Percentiles rank a stretch among this genome's conserved stretches.
phyloP scores from a whole-genome alignment of 768 basidiomycete genomes.

The Hypholoma sublateritium region DNA sequence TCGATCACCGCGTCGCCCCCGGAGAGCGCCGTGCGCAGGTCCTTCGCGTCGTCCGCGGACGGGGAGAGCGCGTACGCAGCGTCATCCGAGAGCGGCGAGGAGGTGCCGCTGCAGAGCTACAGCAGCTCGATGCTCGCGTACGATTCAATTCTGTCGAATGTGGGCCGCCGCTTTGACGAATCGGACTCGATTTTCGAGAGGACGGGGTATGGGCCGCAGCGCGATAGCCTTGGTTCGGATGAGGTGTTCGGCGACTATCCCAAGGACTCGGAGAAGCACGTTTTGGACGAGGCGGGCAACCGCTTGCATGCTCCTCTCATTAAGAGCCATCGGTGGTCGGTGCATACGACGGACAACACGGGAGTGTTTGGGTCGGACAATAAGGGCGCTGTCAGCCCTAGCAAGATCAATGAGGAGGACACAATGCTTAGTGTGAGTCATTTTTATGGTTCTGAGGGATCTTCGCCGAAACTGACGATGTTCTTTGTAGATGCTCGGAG shows the following conservation, averaged over 20 bases:
- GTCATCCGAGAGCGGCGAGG: not conserved
- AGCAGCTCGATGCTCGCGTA: constrained; percentile 23
- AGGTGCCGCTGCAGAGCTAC: not conserved
- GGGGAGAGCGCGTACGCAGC: not conserved
- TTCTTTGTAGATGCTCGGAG: constrained; percentile 67
- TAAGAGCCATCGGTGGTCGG: not conserved
- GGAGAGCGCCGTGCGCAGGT: constrained; percentile 33
- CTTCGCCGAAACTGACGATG: not conserved
- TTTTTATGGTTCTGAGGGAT: constrained; percentile 1
- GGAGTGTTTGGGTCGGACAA: constrained; percentile 40
- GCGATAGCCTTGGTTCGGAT: constrained; percentile 51
- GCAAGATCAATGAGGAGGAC: constrained; percentile 58
- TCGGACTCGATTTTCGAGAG: constrained; percentile 66
- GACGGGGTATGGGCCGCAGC: constrained; percentile 38
- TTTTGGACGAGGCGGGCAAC: not conserved
- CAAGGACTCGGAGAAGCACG: constrained; percentile 31
- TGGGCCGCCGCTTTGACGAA: constrained; percentile 32
- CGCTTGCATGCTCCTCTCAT: not conserved
- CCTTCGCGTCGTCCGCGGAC: constrained; percentile 15
- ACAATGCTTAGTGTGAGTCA: constrained; percentile 75
- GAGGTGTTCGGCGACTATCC: constrained; percentile 68
- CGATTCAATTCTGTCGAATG: constrained; percentile 69
- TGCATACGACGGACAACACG: not conserved
- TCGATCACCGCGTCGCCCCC: constrained; percentile 69
- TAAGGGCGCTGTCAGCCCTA: constrained; percentile 44